Evolutionary conservation across 495 filamentous ascomycete species (phyloP).

Genomic region (Aspergillus carlsbadensis): DNA sequence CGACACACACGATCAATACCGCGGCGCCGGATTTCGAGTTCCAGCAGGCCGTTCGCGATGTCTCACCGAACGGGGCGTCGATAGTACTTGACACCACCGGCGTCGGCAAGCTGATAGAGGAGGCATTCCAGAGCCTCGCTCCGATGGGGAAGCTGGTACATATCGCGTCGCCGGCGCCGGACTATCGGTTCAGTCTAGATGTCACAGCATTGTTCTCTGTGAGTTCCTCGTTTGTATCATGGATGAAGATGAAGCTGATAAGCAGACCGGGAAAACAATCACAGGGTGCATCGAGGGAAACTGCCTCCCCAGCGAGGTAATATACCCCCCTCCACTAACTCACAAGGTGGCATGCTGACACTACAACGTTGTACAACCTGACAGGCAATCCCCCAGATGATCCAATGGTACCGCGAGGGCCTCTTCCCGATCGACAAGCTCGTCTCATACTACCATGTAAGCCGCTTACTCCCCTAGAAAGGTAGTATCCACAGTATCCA

Average conservation of each 20-base stretch:
- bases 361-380: not conserved
- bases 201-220: not conserved
- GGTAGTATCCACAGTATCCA: not conserved
- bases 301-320: conserved; percentile 16
- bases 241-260: not conserved
- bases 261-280: conserved; percentile 19
- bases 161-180: conserved; percentile 34
- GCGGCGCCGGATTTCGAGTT: conserved; percentile 15
- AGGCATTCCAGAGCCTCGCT: conserved; percentile 27
- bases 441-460: conserved; percentile 1
- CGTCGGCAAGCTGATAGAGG: conserved; percentile 28
- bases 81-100: conserved; percentile 41
- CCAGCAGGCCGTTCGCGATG: conserved; percentile 19
- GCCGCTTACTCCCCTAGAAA: not conserved
- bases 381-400: conserved; percentile 35
- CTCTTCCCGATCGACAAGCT: conserved; percentile 36
- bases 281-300: conserved; percentile 23
- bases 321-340: too few relatives aligned
- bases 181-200: conserved; percentile 17
- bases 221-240: not conserved
- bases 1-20: conserved; percentile 35
- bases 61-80: conserved; percentile 22
- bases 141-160: conserved; percentile 29
- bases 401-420: conserved; percentile 36
- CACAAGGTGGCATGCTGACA: not conserved